Evolutionary conservation across 345 rosid species (phyloP).

Genomic region (Eucalyptus marginata): DNA sequence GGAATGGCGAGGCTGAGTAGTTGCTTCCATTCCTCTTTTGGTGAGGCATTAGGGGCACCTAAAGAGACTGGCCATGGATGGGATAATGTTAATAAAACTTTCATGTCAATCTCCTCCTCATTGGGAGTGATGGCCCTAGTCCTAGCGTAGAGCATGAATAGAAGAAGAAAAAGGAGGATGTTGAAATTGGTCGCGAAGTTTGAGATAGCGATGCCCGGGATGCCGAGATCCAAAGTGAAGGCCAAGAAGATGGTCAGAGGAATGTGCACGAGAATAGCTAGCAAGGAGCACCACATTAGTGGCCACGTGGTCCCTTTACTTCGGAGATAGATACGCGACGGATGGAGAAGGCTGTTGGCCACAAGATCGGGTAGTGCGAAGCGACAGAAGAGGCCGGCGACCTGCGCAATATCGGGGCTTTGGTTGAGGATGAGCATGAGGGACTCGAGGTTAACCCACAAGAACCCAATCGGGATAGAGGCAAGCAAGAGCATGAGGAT

Average conservation of each 20-base stretch:
- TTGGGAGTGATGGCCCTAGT: background rate
- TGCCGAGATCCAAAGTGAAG: conserved; percentile 45
- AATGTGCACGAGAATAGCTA: conserved; percentile 46
- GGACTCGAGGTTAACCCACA: conserved; percentile 68
- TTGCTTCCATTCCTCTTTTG: conserved; percentile 38
- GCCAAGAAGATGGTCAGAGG: conserved; percentile 47
- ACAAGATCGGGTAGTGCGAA: conserved; percentile 70
- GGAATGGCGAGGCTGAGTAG: conserved; percentile 60
- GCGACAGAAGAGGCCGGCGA: conserved; percentile 60
- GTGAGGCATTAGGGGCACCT: background rate
- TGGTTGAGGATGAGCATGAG: conserved; percentile 62
- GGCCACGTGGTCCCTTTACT: conserved; percentile 87
- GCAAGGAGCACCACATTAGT: conserved; percentile 61
- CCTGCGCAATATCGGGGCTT: conserved; percentile 40
- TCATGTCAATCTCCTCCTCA: background rate
- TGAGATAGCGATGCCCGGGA: conserved; percentile 71
- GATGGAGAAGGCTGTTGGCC: conserved; percentile 71
- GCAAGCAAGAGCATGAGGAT: conserved; percentile 47
- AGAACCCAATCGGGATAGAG: conserved; percentile 46
- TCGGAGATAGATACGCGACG: conserved; percentile 75
- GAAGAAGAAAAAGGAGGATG: conserved; percentile 43
- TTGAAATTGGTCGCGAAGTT: conserved; percentile 48
- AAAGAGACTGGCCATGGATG: background rate
- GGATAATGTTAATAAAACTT: background rate
- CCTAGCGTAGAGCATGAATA: conserved; percentile 25